These are phyloP conservation scores for Coniochaeta prunicola DNA, from an alignment of 2,329 filamentous ascomycete genomes.

Conservation along the genomic window DNA sequence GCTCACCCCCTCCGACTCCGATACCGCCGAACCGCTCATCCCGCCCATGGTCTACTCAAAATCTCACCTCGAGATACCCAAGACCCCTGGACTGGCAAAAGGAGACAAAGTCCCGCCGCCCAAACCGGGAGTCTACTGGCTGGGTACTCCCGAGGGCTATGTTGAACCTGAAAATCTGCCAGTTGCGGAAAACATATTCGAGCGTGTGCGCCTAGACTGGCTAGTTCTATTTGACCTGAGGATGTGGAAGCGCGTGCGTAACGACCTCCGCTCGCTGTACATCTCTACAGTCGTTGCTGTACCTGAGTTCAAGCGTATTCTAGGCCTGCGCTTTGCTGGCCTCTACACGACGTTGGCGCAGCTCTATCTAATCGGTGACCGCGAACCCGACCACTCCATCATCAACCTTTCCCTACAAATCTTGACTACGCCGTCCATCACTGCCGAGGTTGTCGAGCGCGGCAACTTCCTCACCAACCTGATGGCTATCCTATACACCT, in stretches of 20 bases:
- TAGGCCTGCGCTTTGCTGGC: conserved; percentile 89
- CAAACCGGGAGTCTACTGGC: conserved; percentile 76
- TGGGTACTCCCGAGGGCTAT: conserved; percentile 69
- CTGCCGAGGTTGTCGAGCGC: conserved; percentile 86
- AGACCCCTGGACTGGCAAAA: conserved; percentile 58
- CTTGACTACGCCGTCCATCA: conserved; percentile 93
- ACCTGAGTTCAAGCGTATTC: conserved; percentile 88
- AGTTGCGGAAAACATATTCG: conserved; percentile 78
- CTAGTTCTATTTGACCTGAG: conserved; percentile 89
- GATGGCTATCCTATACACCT: conserved; percentile 95
- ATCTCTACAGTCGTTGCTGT: conserved; percentile 95
- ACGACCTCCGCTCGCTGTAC: conserved; percentile 85
- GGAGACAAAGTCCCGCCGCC: conserved; percentile 39
- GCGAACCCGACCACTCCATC: conserved; percentile 96
- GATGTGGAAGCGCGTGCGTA: conserved; percentile 93
- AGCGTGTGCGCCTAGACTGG: conserved; percentile 86
- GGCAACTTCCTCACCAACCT: conserved; percentile 95
- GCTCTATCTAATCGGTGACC: conserved; percentile 88
- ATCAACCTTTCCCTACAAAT: conserved; percentile 97
- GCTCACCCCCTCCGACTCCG: conserved; percentile 64
- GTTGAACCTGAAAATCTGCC: conserved; percentile 54
- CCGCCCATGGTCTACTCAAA: conserved; percentile 55
- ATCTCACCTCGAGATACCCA: conserved; percentile 66
- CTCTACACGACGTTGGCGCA: conserved; percentile 92
- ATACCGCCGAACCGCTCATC: conserved; percentile 61